Evolutionary conservation across 306 rosid genomes (phyloP), one percentile per base, ranked within the genome.

Genomic region (Argentina anserina): DNA sequence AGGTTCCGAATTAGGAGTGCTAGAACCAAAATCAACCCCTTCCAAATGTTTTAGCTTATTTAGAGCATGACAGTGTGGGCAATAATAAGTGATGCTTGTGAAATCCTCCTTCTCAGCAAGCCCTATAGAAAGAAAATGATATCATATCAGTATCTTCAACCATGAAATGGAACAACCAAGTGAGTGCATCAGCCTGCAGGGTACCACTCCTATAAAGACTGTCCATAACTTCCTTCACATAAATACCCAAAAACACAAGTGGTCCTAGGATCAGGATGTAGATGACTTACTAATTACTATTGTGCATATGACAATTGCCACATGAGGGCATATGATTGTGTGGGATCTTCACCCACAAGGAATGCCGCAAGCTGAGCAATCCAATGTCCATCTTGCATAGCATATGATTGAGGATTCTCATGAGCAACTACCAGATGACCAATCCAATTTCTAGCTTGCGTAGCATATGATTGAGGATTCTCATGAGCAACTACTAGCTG

Each of bases 281-380:
- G 60, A 65, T 71, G 47, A 75, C 97, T 84, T 78, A 95, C n/a
- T n/a, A n/a, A n/a, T n/a, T n/a, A n/a, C 99, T 97, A 39, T 95
- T 95, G 86, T 95, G 99, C 93, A 90, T 91, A 76, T 88, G 91
- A 85, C 99, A 95, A 87, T 91, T 90, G 56, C 99, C 99, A 17
- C 99, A 95, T 91, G 80, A 95, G 97, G 29, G 99, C 99, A 77
- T 86, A 95, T 28, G 99, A 91, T 69, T 95, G 96, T 4, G 90
- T 82, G 33, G 99, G 99, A 83, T 95, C 97, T 95, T n/a, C 99
- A 1, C 99, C 99, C 61, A 95, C 99, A 67, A 95, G 99, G 78
- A 95, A 69, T 20, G 97, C 99, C 56, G 99, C 99, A 46, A 95
- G 73, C 67, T 91, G 87, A 74, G 99, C 97, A 72, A 95, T 76